phyloP scores from a whole-genome alignment of 805 yeast species.

The Saccharomycopsis amapae region DNA sequence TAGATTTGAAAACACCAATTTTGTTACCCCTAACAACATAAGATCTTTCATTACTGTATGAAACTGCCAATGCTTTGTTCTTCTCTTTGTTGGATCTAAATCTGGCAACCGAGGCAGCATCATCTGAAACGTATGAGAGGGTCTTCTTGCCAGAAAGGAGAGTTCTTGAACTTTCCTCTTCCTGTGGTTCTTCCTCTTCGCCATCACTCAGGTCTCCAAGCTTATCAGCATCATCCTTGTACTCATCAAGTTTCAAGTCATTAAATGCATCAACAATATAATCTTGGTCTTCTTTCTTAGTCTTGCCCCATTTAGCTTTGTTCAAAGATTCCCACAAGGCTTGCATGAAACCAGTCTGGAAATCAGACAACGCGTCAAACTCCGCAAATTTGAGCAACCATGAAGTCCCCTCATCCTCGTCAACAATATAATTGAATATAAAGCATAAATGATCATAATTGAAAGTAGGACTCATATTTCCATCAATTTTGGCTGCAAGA shows the following conservation, averaged over 20 bases:
- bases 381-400: conserved; percentile 54
- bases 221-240: conserved; percentile 29
- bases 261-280: conserved; percentile 52
- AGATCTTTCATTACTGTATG: conserved; percentile 62
- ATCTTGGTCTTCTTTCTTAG: conserved; percentile 40
- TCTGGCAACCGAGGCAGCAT: conserved; percentile 2
- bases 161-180: conserved; percentile 24
- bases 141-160: conserved; percentile 4
- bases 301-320: conserved; percentile 40
- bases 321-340: conserved; percentile 58
- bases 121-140: not conserved
- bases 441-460: conserved; percentile 49
- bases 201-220: conserved; percentile 30
- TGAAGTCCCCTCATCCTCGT: conserved; percentile 38
- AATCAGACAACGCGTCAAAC: conserved; percentile 35
- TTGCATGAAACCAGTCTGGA: conserved; percentile 46
- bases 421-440: conserved; percentile 56
- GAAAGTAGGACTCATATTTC: conserved; percentile 59
- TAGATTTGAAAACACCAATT: conserved; percentile 67
- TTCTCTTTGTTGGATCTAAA: conserved; percentile 30
- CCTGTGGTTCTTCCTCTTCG: conserved; percentile 34
- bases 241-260: conserved; percentile 28
- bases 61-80: conserved; percentile 65
- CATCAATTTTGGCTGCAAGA: conserved; percentile 29
- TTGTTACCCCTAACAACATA: conserved; percentile 74